A percentile compares a stretch with the other conserved stretches of the same genome.
Conservation (phyloP, 2,329 filamentous ascomycete genomes). For the Lasiodiplodia citricola region DNA sequence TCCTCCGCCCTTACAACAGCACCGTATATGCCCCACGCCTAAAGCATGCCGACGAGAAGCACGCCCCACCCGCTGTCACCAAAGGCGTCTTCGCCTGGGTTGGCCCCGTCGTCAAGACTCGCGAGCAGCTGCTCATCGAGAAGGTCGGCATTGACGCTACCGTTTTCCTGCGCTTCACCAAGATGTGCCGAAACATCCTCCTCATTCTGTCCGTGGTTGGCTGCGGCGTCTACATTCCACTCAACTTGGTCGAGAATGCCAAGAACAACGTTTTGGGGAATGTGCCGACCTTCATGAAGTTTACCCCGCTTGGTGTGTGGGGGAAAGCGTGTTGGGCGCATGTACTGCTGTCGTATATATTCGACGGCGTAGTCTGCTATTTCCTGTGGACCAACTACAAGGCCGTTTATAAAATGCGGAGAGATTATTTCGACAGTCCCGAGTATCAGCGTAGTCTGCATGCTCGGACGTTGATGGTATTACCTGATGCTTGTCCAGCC, state of each 20-base stretch:
- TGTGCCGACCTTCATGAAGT: conserved; percentile 55
- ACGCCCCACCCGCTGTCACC: conserved; percentile 83
- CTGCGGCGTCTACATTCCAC: conserved; percentile 77
- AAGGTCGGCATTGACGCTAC: conserved; percentile 89
- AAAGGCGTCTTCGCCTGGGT: conserved; percentile 91
- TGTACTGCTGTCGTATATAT: conserved; percentile 64
- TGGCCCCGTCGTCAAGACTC: conserved; percentile 75
- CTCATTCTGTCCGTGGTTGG: conserved; percentile 72
- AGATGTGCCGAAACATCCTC: conserved; percentile 94
- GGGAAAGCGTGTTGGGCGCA: conserved; percentile 62
- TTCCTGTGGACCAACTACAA: conserved; percentile 93
- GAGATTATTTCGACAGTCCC: conserved; percentile 79
- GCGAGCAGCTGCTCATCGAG: conserved; percentile 77
- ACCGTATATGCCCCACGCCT: conserved; percentile 93
- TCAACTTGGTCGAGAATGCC: conserved; percentile 64
- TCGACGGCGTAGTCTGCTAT: conserved; percentile 75
- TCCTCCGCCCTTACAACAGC: conserved; percentile 88
- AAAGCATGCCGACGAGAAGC: conserved; percentile 88
- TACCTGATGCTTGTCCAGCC: background rate
- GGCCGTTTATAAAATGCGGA: conserved; percentile 71
- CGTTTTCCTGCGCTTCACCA: conserved; percentile 84
- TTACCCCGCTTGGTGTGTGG: conserved; percentile 62
- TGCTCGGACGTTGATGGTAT: conserved; percentile 65
- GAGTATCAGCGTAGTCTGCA: conserved; percentile 91
- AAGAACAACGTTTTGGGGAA: conserved; percentile 39